Conservation (phyloP, 495 filamentous ascomycete species). For the Saxophila tyrrhenica region DNA sequence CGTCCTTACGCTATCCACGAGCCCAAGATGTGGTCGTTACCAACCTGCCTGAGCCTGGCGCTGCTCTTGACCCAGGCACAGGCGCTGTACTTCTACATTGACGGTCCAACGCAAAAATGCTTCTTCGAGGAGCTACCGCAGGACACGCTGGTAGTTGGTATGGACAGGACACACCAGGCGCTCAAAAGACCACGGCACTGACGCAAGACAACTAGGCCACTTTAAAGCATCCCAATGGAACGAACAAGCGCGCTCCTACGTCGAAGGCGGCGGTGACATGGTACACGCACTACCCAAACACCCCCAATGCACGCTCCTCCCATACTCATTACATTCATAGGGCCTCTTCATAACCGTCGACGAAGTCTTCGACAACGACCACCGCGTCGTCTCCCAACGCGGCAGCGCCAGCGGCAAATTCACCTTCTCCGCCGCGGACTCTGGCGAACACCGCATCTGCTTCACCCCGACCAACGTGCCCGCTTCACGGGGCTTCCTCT, state of each 20-base stretch:
- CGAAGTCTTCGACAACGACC: constrained; percentile 96
- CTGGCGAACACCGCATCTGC: constrained; percentile 89
- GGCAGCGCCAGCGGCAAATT: constrained; percentile 69
- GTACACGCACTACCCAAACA: too few relatives aligned
- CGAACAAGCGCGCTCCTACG: constrained; percentile 49
- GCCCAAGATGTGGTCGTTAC: constrained; percentile 35
- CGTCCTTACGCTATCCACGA: neutral
- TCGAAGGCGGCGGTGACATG: constrained; percentile 44
- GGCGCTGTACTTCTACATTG: constrained; percentile 93
- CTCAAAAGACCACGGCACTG: neutral
- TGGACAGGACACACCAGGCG: neutral
- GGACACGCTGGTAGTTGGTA: constrained; percentile 90
- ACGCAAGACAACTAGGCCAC: constrained; percentile 43
- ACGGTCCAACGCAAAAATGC: constrained; percentile 69
- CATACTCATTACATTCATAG: constrained; percentile 27
- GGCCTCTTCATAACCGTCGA: constrained; percentile 85
- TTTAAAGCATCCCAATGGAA: constrained; percentile 76
- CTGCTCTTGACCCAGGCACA: constrained; percentile 48
- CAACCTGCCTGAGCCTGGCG: constrained; percentile 29
- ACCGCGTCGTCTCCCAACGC: constrained; percentile 82
- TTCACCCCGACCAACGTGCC: constrained; percentile 64
- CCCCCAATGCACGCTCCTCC: neutral
- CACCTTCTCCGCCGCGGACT: constrained; percentile 90
- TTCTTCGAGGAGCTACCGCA: constrained; percentile 98
- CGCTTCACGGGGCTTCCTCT: constrained; percentile 57